Base-by-base conservation (phyloP, 2,329 filamentous ascomycete species). In the Phaeomoniella chlamydospora region DNA sequence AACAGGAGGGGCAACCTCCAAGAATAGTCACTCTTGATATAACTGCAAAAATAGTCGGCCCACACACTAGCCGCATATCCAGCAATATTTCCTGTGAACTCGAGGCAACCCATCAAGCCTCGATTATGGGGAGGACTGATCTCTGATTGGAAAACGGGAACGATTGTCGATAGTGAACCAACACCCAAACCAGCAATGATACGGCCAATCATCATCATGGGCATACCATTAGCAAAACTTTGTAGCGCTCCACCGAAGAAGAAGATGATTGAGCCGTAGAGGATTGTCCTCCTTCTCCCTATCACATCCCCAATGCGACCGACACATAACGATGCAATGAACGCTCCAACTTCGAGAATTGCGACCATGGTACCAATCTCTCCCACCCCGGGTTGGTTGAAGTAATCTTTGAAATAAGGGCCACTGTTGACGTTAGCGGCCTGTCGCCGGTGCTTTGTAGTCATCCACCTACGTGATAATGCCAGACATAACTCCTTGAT, bases 21-120 rank as follows among this genome's bases (percentile, higher is more conserved):
- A 2, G 90, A 85, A 62, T 80, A 70, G 55, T 96, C 67, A 49
- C 68, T 83, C 42, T 84, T 59, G 52, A 98, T 96, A 54, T 70
- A 94, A 39, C 83, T 90, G 59, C 87, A 94, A 50, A 90, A 88
- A 60, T 96, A 98, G 58, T 98, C 90, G 17, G 96, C 88, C 90
- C 90, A 98, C 15, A 96, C 88, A 48, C 88, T 96, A 36, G 85
- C 86, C 37, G 88, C 80, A 55, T 98, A 98, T 18, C 90, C 90
- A 41, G 84, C 79, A 43, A 98, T 93, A 59, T 98, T 98, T 37
- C 90, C 90, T 0, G 88, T 88, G 53, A 96, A 98, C 57, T 98
- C 90, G 46, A 98, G 96, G 57, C 90, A 96, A 15, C 88, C 90
- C 42, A 98, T 70, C 61, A 90, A 92, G 43, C 90, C 90, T 49